These are phyloP conservation scores for Scedosporium dehoogii DNA, from an alignment of 2,329 filamentous ascomycete species.

Conservation along the genomic window DNA sequence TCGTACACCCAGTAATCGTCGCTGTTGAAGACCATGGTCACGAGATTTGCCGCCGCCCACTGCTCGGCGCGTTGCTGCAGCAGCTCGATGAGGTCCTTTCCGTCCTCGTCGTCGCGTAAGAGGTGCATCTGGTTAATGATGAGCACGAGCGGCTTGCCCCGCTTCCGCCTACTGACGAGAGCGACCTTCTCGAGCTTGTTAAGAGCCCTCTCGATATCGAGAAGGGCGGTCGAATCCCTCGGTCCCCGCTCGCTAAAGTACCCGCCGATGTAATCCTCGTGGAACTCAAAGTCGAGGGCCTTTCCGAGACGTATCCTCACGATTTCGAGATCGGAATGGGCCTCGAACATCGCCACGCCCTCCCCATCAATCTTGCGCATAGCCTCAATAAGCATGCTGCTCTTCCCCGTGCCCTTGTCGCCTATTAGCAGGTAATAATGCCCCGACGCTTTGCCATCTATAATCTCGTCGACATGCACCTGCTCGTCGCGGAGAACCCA, in stretches of 20 bases:
- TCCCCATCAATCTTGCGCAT: constrained; percentile 90
- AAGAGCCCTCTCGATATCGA: constrained; percentile 92
- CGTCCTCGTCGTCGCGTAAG: constrained; percentile 82
- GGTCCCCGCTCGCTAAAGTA: constrained; percentile 93
- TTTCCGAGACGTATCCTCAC: constrained; percentile 89
- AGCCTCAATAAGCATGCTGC: constrained; percentile 87
- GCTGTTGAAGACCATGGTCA: constrained; percentile 88
- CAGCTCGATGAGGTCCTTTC: constrained; percentile 85
- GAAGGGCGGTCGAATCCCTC: constrained; percentile 78
- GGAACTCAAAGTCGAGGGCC: constrained; percentile 89
- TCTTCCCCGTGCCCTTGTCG: constrained; percentile 95
- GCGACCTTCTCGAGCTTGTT: constrained; percentile 98
- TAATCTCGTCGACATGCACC: constrained; percentile 67
- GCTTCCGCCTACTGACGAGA: constrained; percentile 51
- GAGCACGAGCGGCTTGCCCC: constrained; percentile 67
- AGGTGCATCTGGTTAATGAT: constrained; percentile 94
- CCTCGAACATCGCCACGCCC: constrained; percentile 90
- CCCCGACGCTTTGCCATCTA: constrained; percentile 60
- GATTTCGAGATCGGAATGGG: constrained; percentile 89
- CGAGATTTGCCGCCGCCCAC: constrained; percentile 86
- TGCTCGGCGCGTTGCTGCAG: constrained; percentile 93
- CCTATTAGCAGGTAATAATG: constrained; percentile 90
- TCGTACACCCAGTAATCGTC: constrained; percentile 99
- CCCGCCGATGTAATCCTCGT: constrained; percentile 95
- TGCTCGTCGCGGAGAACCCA: constrained; percentile 87